Evolutionary conservation across 1,284 basidiomycete species (phyloP), one percentile per base, ranked within the genome.

Genomic region (Apiotrichum porosum): DNA sequence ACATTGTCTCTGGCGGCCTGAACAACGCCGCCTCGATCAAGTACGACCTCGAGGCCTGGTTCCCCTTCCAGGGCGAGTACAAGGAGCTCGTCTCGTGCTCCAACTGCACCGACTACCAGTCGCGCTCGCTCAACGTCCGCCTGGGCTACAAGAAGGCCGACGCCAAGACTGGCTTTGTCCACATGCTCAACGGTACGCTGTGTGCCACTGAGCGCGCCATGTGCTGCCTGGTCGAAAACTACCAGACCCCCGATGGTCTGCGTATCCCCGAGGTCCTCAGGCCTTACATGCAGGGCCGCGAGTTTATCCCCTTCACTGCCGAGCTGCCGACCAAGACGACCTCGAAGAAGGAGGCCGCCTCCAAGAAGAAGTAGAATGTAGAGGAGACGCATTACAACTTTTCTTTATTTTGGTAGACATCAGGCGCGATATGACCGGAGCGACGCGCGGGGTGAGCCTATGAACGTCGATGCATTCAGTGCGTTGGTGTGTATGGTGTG

Each of bases 161-260:
- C 32, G 78, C 84, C 37, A 84, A 89, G 57, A 90, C 93, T 66
- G 77, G 88, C 13, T 97, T 94, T 72, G 91, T 93, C 3, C 92
- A 97, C 77, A 97, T 97, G 91, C 76, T 95, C 66, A 97, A 95
- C 74, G 94, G 95, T 40, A 99, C 95, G 0, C 80, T 99, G 28
- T 97, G 92, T 62, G 94, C 95, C 2, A 97, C 94, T 0, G 90
- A 95, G 75, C 85, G 94, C 36, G 90, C 94, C 1, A 77, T 98
- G 23, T 97, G 94, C 75, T 97, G 95, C 74, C 66, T 99, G 39
- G 94, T 92, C n/a, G 94, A 99, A 76, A 98, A 98, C 75, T 93
- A 93, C 72, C 95, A 98, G 76, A 97, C 92, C 1, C 80, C 85
- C 0, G 91, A 97, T 84, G 94, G 94, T 39, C 77, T 97, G 52